Base-by-base conservation (phyloP, 768 basidiomycete species). In the Leccinum boreale region DNA sequence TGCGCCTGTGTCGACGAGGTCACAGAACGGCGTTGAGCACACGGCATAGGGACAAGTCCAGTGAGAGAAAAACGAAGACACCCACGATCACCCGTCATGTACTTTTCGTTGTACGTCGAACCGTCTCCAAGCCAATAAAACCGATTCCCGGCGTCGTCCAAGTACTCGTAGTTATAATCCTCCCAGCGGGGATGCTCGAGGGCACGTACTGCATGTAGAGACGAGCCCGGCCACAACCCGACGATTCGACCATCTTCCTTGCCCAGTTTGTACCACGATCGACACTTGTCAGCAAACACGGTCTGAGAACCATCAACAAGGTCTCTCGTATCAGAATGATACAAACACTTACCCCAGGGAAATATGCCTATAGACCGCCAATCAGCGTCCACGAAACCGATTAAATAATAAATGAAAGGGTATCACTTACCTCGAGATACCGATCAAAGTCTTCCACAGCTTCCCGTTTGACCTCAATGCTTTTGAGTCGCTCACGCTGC, bases 201-300 rank as follows among this genome's bases (percentile, higher is more conserved):
- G 2, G 79, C 77, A 26, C 74, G 75, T 5, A 75, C 69, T 1
- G 80, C 82, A 55, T 85, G 84, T 15, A 83, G 62, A 48, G 76
- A 74, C 0, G 84, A 84, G 7, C 85, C 83, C 17, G 85, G 85
- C 83, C 83, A 87, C 7, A 87, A 72, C 1, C 76, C 83, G 23
- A 79, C 77, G 8, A 86, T 73, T 2, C 81, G 77, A 2, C 85
- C 85, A 2, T 67, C 81, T 59, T 80, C 79, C 59, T 79, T 81
- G 5, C 84, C 84, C 44, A 71, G 74, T 65, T 86, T 86, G 65
- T 86, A 87, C 85, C 86, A 88, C 31, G 83, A 83, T 14, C 78
- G 72, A 61, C 85, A 86, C 60, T 80, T 80, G 50, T 79, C 76
- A 36, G 79, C 76, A 65, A 81, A 86, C 3, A 86, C 83, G 4